phyloP scores from a whole-genome alignment of 2,329 filamentous ascomycete species.

The Zymoseptoria brevis region DNA sequence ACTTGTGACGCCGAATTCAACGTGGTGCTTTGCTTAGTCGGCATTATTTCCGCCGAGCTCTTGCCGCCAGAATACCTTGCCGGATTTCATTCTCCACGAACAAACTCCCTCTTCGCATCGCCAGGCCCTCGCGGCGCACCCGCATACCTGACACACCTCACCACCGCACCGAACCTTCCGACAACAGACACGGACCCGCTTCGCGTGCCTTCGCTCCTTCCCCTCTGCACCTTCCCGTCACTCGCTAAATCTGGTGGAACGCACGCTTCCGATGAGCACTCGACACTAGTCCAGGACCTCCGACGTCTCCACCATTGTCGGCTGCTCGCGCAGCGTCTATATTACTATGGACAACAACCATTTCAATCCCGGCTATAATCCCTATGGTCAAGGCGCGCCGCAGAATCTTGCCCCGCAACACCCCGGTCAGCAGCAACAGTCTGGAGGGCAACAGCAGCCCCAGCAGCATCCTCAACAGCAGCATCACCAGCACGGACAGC shows the following conservation, averaged over 20 bases:
- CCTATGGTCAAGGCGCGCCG: constrained; percentile 12
- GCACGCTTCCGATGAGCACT: constrained; percentile 3
- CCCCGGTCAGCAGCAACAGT: constrained; percentile 10
- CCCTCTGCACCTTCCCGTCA: background rate
- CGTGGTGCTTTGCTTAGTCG: too few relatives aligned
- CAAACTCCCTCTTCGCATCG: background rate
- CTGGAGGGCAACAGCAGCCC: constrained; percentile 13
- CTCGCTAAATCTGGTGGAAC: background rate
- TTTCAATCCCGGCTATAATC: constrained; percentile 22
- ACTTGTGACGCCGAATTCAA: too few relatives aligned
- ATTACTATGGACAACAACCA: constrained; percentile 20
- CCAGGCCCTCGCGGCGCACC: background rate
- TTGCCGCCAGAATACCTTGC: too few relatives aligned
- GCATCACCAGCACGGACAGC: constrained; percentile 11
- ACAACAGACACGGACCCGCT: background rate
- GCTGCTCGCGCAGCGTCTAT: constrained; percentile 2
- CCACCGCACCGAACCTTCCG: background rate
- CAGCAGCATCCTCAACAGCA: constrained; percentile 17
- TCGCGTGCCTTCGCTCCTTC: background rate
- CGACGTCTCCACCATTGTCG: constrained; percentile 7
- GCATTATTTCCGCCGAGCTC: too few relatives aligned
- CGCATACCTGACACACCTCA: background rate
- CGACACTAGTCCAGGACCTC: background rate
- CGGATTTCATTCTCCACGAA: background rate
- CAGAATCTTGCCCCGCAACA: constrained; percentile 9